These are phyloP conservation scores for Inga oerstediana DNA, from an alignment of 306 rosid species.

Conservation along the genomic window DNA sequence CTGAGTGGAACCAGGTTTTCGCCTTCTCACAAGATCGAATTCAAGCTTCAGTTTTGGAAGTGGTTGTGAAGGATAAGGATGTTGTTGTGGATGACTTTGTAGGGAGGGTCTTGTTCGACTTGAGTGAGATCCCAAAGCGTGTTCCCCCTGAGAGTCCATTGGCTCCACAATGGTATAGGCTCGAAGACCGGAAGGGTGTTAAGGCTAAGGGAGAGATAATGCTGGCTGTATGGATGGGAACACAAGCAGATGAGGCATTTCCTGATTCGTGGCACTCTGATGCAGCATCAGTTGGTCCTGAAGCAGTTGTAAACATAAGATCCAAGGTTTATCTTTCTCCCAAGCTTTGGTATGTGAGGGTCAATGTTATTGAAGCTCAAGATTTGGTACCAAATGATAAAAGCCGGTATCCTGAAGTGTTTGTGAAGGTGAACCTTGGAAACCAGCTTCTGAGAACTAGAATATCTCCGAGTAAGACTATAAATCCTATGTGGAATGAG, in stretches of 20 bases:
- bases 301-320: conserved; percentile 65
- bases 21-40: conserved; percentile 86
- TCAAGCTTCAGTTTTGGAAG: conserved; percentile 86
- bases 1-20: conserved; percentile 79
- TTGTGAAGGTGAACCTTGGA: conserved; percentile 64
- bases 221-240: conserved; percentile 98
- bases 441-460: conserved; percentile 66
- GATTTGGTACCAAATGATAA: conserved; percentile 73
- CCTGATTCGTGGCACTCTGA: conserved; percentile 96
- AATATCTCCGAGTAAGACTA: conserved; percentile 58
- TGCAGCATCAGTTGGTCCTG: conserved; percentile 78
- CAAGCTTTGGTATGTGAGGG: conserved; percentile 92
- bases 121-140: conserved; percentile 77
- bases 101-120: conserved; percentile 71
- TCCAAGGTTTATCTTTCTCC: conserved; percentile 88
- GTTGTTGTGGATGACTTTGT: conserved; percentile 74
- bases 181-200: conserved; percentile 64
- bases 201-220: conserved; percentile 83
- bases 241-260: conserved; percentile 97
- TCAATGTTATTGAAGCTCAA: conserved; percentile 90
- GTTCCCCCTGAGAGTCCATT: conserved; percentile 87
- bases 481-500: conserved; percentile 91
- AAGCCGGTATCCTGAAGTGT: conserved; percentile 77
- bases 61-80: conserved; percentile 80
- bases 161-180: conserved; percentile 93